Conservation (phyloP, 2,329 filamentous ascomycete species). For the Pleomassaria siparia region DNA sequence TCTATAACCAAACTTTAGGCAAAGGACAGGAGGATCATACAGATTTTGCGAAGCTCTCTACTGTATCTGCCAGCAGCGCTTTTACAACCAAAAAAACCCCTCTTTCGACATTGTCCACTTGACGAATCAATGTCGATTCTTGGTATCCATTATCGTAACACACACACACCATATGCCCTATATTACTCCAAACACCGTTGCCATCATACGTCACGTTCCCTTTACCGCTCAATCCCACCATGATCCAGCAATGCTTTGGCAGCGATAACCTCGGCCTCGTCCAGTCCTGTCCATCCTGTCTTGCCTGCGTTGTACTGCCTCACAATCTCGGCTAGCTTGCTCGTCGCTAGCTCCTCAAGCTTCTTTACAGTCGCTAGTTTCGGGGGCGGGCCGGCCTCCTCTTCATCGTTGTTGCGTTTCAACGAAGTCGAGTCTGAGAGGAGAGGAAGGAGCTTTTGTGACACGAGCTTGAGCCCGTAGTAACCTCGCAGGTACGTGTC, state of each 20-base stretch:
- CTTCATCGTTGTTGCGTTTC: constrained; percentile 34
- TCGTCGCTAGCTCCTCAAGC: constrained; percentile 71
- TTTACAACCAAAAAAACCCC: too few relatives aligned
- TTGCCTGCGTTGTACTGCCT: constrained; percentile 61
- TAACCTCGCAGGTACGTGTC: constrained; percentile 90
- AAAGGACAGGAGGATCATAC: too few relatives aligned
- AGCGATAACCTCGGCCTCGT: constrained; percentile 69
- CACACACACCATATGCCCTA: background rate
- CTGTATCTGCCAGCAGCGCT: too few relatives aligned
- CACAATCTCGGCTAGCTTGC: constrained; percentile 76
- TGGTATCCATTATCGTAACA: constrained; percentile 2
- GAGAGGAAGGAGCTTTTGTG: constrained; percentile 36
- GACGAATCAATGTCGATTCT: background rate
- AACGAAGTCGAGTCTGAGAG: constrained; percentile 31
- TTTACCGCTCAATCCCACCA: constrained; percentile 40
- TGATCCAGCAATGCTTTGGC: constrained; percentile 67
- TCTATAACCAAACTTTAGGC: too few relatives aligned
- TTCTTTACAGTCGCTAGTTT: constrained; percentile 62
- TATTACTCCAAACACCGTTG: background rate
- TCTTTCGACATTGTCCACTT: too few relatives aligned
- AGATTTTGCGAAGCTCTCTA: too few relatives aligned
- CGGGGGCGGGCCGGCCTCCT: constrained; percentile 54
- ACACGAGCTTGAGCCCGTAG: constrained; percentile 83
- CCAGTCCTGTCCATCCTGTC: constrained; percentile 72
- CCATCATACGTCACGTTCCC: background rate